Evolutionary conservation across 495 filamentous ascomycete species (phyloP).

Genomic region (Oidiodendron maius): DNA sequence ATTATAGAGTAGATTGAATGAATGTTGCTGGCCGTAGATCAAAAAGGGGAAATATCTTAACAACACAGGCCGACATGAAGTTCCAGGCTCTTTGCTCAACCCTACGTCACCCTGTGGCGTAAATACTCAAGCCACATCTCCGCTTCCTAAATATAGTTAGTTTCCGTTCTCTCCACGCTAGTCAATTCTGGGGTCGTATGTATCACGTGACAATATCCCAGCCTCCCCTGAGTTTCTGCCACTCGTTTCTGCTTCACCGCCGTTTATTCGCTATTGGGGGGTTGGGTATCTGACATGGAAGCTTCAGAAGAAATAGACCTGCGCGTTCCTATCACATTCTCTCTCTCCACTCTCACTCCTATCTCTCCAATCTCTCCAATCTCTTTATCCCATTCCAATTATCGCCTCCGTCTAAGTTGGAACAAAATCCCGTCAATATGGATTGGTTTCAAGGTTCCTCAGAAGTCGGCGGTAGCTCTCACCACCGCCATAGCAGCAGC

Average conservation of each 20-base stretch:
- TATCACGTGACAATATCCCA: no score
- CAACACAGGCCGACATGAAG: no score
- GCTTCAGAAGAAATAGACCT: no score
- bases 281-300: no score
- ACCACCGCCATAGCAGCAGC: slow-evolving; percentile 5
- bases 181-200: no score
- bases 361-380: not conserved
- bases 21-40: not conserved
- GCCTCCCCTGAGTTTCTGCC: no score
- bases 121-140: slow-evolving; percentile 2
- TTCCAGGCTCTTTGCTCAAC: not conserved
- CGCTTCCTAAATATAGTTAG: slow-evolving; percentile 12
- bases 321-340: no score
- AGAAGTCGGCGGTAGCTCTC: slow-evolving; percentile 7
- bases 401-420: not conserved
- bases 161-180: no score
- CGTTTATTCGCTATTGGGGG: no score
- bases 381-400: not conserved
- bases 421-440: slow-evolving; percentile 24
- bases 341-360: not conserved
- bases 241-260: no score
- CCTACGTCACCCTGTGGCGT: slow-evolving; percentile 6
- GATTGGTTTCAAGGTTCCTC: slow-evolving; percentile 43
- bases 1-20: not conserved
- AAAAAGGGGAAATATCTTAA: no score